phyloP scores from a whole-genome alignment of 2,329 filamentous ascomycete species.

The Keithomyces neogunnii region DNA sequence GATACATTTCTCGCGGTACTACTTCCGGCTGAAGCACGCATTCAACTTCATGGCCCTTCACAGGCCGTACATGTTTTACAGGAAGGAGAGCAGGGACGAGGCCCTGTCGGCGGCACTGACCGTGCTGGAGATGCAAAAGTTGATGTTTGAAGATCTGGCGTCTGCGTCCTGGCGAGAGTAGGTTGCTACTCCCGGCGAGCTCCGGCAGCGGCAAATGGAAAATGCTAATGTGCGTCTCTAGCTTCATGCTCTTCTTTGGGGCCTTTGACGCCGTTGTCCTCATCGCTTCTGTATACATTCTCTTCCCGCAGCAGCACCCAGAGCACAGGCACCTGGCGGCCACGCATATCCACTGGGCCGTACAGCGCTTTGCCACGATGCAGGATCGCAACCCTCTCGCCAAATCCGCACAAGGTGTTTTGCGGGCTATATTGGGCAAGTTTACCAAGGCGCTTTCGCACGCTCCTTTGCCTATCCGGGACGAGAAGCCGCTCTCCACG shows the following conservation, averaged over 20 bases:
- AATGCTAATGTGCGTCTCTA: conserved; percentile 9
- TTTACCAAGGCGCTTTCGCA: conserved; percentile 40
- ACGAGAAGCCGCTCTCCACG: conserved; percentile 8
- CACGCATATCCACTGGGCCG: conserved; percentile 51
- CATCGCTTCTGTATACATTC: conserved; percentile 51
- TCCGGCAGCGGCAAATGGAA: neutral
- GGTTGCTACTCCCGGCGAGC: conserved; percentile 7
- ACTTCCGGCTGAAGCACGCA: conserved; percentile 37
- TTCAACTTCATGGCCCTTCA: conserved; percentile 54
- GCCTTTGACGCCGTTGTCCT: conserved; percentile 57
- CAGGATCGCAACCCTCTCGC: conserved; percentile 44
- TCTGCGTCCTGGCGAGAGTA: conserved; percentile 40
- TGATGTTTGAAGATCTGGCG: conserved; percentile 38
- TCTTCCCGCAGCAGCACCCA: conserved; percentile 48
- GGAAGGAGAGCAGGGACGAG: conserved; percentile 41
- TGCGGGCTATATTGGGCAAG: conserved; percentile 45
- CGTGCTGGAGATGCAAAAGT: conserved; percentile 46
- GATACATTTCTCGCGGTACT: conserved; percentile 37
- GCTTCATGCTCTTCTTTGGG: conserved; percentile 50
- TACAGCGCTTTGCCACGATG: conserved; percentile 50
- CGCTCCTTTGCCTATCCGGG: conserved; percentile 10
- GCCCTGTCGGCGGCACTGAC: conserved; percentile 47
- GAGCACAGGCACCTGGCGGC: conserved; percentile 37
- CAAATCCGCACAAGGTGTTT: conserved; percentile 43
- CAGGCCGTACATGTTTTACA: conserved; percentile 53